Evolutionary conservation across 2,329 filamentous ascomycete genomes (phyloP), one percentile per base, ranked within the genome.

Genomic region (Scytalidium sp.): DNA sequence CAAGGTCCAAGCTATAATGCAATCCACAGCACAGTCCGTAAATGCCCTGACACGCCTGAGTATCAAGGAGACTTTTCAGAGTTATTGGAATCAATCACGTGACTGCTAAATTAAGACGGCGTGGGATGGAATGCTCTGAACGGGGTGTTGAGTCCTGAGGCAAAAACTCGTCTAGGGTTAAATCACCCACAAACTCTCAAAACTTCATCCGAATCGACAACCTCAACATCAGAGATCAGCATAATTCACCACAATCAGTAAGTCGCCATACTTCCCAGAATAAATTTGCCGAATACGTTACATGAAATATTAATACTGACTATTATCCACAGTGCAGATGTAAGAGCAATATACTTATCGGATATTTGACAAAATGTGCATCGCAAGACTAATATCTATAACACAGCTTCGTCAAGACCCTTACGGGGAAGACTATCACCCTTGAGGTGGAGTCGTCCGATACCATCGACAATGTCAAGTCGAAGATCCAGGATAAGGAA

Each of bases 401-500:
- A 8, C 47, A 60, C 78, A 95, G 90, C 87, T 97, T 97, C 88
- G 93, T 97, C 81, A 97, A 97, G 88, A 97, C 93, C 84, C 90
- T 97, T 72, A 97, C 93, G 84, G 93, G 94, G 80, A 97, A 97
- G 90, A 97, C 93, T 77, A 97, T 97, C 84, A 97, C 94, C 78
- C 88, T 97, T 70, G 93, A 97, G 87, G 92, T 97, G 75, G 93
- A 97, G 87, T 96, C 91, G 70, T 90, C 85, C 72, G 93, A 97
- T 79, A 97, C 93, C 69, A 97, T 97, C 81, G 93, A 97, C 86
- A 97, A 97, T 85, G 93, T 97, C 78, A 97, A 97, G 87, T 87
- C 86, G 81, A 97, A 97, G 88, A 97, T 97, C 76, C 93, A 97
- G 82, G 92, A 97, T 80, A 97, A 97, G 88, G 93, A 97, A 81